phyloP scores from a whole-genome alignment of 2,329 filamentous ascomycete species.

The Colletotrichum sp. region DNA sequence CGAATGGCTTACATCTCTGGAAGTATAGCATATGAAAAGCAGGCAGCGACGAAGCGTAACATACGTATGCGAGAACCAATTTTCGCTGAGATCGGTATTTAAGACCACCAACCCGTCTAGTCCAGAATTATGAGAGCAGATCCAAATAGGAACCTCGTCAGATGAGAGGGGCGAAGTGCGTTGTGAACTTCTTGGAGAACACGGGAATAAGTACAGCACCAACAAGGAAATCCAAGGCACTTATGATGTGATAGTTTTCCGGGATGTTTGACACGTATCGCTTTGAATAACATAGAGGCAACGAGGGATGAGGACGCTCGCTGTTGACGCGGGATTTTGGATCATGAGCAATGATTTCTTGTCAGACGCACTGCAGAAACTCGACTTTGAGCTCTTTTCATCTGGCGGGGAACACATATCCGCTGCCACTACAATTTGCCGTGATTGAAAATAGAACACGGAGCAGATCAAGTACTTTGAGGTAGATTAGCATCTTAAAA shows the following conservation, averaged over 20 bases:
- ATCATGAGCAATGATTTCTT: not conserved
- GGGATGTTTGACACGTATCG: not conserved
- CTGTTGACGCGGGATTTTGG: not conserved
- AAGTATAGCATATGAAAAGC: not conserved
- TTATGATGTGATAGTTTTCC: not conserved
- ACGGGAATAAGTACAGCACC: not conserved
- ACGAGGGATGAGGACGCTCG: not conserved
- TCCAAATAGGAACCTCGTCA: too few species aligned
- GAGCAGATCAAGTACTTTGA: not conserved
- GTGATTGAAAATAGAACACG: not conserved
- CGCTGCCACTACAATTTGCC: too few species aligned
- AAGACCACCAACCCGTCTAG: not conserved
- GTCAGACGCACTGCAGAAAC: accelerated
- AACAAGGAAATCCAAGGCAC: not conserved
- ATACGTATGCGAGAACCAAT: not conserved
- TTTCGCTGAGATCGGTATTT: not conserved
- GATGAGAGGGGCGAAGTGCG: too few species aligned
- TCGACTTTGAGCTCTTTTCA: not conserved
- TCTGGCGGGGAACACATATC: not conserved
- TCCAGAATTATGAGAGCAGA: not conserved
- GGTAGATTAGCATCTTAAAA: too few species aligned
- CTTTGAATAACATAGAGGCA: not conserved
- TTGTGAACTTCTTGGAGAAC: accelerated
- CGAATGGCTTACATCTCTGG: not conserved
- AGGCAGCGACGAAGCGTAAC: not conserved